phyloP scores from a whole-genome alignment of 306 rosid species.

The Rosa chinensis region DNA sequence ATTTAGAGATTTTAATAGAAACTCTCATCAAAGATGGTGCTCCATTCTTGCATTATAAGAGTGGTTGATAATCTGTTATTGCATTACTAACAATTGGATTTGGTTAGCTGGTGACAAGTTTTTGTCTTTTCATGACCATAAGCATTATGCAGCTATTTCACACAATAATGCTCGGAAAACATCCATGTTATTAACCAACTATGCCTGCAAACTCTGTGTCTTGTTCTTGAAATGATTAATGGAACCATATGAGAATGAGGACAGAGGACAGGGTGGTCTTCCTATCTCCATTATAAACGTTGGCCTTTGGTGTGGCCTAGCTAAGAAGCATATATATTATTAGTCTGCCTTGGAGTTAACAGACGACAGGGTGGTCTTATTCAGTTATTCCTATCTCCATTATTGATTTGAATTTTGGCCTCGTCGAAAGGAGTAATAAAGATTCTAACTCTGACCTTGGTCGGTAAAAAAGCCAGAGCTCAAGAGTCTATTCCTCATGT shows the following conservation, averaged over 20 bases:
- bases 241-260: not conserved
- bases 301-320: not conserved
- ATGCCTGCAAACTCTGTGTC: not conserved
- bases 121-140: not conserved
- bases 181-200: not conserved
- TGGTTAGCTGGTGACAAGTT: not conserved
- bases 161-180: not conserved
- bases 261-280: not conserved
- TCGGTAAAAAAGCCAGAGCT: not conserved
- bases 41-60: not conserved
- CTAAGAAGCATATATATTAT: not conserved
- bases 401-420: not conserved
- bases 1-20: no score
- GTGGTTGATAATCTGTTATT: not conserved
- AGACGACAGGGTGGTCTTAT: not conserved
- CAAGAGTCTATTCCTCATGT: not conserved
- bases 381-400: not conserved
- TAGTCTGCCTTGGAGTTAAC: not conserved
- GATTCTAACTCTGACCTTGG: not conserved
- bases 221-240: constrained; percentile 2
- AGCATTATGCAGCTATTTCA: not conserved
- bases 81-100: not conserved
- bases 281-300: not conserved
- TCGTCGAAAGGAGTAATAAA: not conserved
- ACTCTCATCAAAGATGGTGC: not conserved